Conservation (phyloP, 768 basidiomycete genomes). For the Rhodotorula diobovata region DNA sequence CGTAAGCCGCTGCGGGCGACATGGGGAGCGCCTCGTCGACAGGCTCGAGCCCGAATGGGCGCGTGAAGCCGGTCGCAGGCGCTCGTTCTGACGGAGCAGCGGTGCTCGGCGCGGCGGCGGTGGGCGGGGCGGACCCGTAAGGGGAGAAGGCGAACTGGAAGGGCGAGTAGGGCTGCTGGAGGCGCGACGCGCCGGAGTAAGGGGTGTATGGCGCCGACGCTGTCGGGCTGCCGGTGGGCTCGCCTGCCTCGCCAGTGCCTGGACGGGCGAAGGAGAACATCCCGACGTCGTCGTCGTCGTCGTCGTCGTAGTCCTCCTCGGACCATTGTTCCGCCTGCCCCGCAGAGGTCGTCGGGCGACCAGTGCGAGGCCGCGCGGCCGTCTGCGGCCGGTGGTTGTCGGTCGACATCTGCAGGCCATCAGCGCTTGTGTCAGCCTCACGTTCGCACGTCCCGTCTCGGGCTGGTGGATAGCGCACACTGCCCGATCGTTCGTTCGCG, state of each 20-base stretch:
- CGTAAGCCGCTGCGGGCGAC: conserved; percentile 28
- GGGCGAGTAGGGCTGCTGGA: conserved; percentile 8
- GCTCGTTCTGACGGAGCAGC: not conserved
- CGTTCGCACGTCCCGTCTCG: too few relatives aligned
- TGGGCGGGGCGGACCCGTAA: not conserved
- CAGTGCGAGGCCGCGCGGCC: conserved; percentile 4
- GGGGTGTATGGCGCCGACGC: not conserved
- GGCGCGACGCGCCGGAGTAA: not conserved
- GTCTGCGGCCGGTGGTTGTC: not conserved
- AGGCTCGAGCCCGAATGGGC: not conserved
- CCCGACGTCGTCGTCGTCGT: conserved; percentile 28
- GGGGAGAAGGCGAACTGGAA: conserved; percentile 12
- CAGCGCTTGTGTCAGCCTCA: not conserved
- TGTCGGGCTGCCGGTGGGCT: not conserved
- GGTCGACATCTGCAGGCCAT: not conserved
- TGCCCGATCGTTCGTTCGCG: too few relatives aligned
- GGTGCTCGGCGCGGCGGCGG: not conserved
- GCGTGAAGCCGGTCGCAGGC: not conserved
- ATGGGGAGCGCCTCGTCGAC: not conserved
- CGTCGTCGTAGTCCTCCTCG: not conserved
- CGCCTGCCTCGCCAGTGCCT: not conserved
- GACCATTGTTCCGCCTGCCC: not conserved
- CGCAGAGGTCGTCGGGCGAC: not conserved
- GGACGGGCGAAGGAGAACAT: conserved; percentile 35
- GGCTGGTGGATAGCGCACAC: too few relatives aligned